Evolutionary conservation across 257 asterid genomes (phyloP).

Genomic region (Capsicum rhomboideum): DNA sequence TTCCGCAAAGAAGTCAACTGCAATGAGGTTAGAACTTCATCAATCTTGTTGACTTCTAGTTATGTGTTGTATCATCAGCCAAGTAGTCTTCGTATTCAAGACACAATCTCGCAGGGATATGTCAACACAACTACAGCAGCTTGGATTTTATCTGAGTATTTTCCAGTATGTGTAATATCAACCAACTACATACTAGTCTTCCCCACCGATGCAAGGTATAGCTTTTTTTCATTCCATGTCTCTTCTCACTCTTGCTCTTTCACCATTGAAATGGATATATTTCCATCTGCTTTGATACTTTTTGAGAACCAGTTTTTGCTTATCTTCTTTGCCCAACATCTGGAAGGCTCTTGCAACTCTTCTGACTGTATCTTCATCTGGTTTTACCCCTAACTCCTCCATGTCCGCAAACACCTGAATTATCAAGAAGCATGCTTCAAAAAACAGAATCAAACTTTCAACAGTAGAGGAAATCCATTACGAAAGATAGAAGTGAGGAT

Average conservation of each 20-base stretch:
- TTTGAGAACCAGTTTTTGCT: conserved; percentile 30
- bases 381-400: conserved; percentile 91
- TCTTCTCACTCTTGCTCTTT: conserved; percentile 33
- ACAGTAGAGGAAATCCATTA: background rate
- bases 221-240: background rate
- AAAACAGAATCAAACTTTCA: background rate
- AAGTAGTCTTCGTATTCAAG: background rate
- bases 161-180: background rate
- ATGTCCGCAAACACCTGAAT: conserved; percentile 85
- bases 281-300: conserved; percentile 3
- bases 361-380: conserved; percentile 71
- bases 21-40: background rate
- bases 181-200: background rate
- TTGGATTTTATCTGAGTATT: background rate
- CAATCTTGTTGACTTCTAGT: background rate
- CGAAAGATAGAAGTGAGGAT: background rate
- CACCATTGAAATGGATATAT: conserved; percentile 70
- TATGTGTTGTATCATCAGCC: background rate
- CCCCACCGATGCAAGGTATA: background rate
- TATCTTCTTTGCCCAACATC: conserved; percentile 53
- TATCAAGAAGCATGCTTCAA: background rate
- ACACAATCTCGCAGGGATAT: background rate
- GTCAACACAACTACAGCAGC: background rate
- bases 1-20: background rate
- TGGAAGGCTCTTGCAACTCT: conserved; percentile 67